Evolutionary conservation across 805 yeast genomes (phyloP).

Genomic region (Wickerhamomyces sydowiorum): DNA sequence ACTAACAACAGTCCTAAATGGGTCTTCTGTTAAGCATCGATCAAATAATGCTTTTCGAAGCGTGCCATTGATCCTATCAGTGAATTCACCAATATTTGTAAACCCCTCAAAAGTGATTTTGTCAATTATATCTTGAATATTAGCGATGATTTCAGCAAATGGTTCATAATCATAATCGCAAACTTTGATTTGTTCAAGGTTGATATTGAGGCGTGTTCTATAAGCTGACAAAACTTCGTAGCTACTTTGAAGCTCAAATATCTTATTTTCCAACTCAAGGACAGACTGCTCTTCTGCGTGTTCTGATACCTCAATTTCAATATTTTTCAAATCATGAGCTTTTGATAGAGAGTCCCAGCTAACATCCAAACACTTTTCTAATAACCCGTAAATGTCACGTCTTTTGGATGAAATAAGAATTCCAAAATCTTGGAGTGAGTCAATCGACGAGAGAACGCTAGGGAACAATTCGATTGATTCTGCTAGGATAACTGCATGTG

Average conservation of each 20-base stretch:
- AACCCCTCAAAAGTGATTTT: conserved; percentile 31
- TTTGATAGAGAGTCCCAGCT: conserved; percentile 51
- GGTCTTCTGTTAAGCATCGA: conserved; percentile 19
- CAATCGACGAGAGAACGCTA: conserved; percentile 24
- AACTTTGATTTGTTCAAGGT: conserved; percentile 19
- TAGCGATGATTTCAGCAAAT: conserved; percentile 17
- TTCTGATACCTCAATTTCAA: conserved; percentile 24
- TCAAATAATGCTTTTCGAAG: conserved; percentile 22
- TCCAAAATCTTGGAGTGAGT: conserved; percentile 33
- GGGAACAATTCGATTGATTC: conserved; percentile 45
- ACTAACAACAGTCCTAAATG: conserved; percentile 4
- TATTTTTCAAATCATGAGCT: conserved; percentile 40
- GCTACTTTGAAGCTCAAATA: conserved; percentile 25
- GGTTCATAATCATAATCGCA: conserved; percentile 20
- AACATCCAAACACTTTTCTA: conserved; percentile 31
- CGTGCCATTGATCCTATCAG: conserved; percentile 27
- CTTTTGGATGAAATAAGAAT: conserved; percentile 35
- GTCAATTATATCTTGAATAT: conserved; percentile 32
- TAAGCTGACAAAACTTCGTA: conserved; percentile 23
- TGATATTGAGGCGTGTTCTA: conserved; percentile 19
- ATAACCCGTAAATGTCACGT: conserved; percentile 23
- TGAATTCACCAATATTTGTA: conserved; percentile 27
- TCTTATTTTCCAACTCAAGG: conserved; percentile 25
- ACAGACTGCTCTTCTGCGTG: conserved; percentile 26
- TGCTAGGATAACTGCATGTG: conserved; percentile 46